Evolutionary conservation across 768 basidiomycete species (phyloP).

Genomic region (Phallus indusiatus): DNA sequence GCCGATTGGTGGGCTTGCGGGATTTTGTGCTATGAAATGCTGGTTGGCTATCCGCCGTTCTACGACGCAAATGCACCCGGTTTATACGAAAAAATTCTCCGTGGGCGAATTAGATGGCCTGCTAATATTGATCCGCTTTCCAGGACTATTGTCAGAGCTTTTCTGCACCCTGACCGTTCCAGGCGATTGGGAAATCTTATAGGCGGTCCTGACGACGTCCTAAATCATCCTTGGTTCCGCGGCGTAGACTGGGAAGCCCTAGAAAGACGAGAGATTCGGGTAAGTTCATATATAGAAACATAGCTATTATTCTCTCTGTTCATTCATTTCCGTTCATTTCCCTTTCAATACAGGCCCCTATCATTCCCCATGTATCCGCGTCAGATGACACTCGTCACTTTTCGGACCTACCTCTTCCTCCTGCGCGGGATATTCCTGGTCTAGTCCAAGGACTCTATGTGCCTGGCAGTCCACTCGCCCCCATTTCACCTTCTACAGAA

Average conservation of each 20-base stretch:
- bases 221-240: constrained; percentile 90
- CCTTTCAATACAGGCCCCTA: constrained; percentile 53
- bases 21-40: constrained; percentile 95
- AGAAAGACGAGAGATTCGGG: constrained; percentile 78
- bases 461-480: constrained; percentile 2
- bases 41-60: constrained; percentile 97
- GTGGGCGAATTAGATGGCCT: constrained; percentile 86
- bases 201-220: constrained; percentile 84
- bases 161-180: constrained; percentile 85
- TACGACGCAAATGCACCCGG: constrained; percentile 97
- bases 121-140: constrained; percentile 81
- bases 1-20: constrained; percentile 99
- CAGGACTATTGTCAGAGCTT: constrained; percentile 76
- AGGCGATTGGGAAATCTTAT: constrained; percentile 90
- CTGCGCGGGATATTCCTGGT: constrained; percentile 71
- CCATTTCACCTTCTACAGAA: constrained; percentile 4
- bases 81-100: constrained; percentile 96
- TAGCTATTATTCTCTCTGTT: neutral
- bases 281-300: constrained; percentile 26
- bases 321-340: neutral
- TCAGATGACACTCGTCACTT: constrained; percentile 83
- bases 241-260: constrained; percentile 90
- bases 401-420: constrained; percentile 67
- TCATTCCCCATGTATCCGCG: constrained; percentile 72
- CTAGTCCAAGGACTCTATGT: constrained; percentile 28